Evolutionary conservation across 352 stramenopile species (phyloP), one percentile per base, ranked within the genome.

Genomic region (Phytophthora ramorum): DNA sequence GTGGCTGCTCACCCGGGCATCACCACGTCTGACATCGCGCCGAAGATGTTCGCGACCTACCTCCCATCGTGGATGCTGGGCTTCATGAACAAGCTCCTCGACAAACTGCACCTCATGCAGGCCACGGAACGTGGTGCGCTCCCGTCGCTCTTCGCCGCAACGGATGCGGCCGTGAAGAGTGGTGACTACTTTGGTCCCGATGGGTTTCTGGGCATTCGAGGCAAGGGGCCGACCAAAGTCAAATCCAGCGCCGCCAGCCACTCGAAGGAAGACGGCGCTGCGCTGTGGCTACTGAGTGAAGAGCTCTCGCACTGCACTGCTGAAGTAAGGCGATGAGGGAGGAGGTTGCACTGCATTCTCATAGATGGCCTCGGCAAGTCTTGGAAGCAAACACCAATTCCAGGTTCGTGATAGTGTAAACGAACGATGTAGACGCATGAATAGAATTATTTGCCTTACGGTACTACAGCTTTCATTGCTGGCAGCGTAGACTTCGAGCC

Each of bases 281-380:
- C 32, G 26, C 65, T 85, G 5, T 85, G 76, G 76, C 37, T 38
- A 19, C 63, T 83, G 32, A 85, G 76, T 58, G 66, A 73, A 52
- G 67, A 79, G 35, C 40, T 78, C 1, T 35, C 32, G 1, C 19
- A 63, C 6, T 53, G 46, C n/a, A 69, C 13, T 13, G 79, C 79
- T n/a, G 37, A 59, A 3, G 69, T 81, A 38, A 20, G 17, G 7
- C 19, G 55, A 8, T 58, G 34, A 62, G 10, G n/a, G n/a, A n/a
- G n/a, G n/a, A n/a, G n/a, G n/a, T n/a, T n/a, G 34, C 28, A 34
- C 7, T 32, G 26, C 26, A 32, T 32, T 32, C 7, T 32, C 26
- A 32, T 32, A 32, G 2, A 8, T 32, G 4, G 4, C 4, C 26
- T 32, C 26, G 26, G 7, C 26, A 32, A 32, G 26, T 32, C 26